Evolutionary conservation across 2,329 filamentous ascomycete species (phyloP).

Genomic region (Alternaria brassicicola): DNA sequence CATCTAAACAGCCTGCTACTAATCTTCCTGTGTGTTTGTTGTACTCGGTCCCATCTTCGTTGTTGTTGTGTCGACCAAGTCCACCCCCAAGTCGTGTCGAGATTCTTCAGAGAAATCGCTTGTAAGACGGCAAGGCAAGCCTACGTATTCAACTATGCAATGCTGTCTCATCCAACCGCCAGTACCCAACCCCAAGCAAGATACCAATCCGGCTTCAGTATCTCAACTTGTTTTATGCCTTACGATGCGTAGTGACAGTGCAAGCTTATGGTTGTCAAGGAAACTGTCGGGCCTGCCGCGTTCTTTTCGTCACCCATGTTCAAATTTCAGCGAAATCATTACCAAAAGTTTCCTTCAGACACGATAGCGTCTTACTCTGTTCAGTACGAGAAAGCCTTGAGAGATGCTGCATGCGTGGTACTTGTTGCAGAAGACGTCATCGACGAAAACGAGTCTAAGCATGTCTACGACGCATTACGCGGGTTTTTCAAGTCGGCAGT

Average conservation of each 20-base stretch:
- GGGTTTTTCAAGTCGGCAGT: constrained; percentile 12
- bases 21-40: not conserved
- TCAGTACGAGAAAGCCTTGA: constrained; percentile 25
- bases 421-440: constrained; percentile 25
- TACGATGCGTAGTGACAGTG: not conserved
- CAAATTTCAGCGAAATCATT: constrained; percentile 32
- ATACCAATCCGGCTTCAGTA: not conserved
- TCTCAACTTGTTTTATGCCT: constrained; percentile 1
- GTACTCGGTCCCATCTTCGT: too few species aligned
- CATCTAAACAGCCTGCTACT: not conserved
- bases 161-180: constrained; percentile 3
- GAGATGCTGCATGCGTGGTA: constrained; percentile 21
- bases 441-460: constrained; percentile 16
- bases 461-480: constrained; percentile 32
- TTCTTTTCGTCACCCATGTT: constrained; percentile 42
- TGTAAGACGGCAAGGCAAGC: not conserved
- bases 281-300: constrained; percentile 33
- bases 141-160: not conserved
- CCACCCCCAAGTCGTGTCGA: not conserved
- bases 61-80: not conserved
- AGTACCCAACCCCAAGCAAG: not conserved
- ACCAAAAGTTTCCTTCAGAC: constrained; percentile 30
- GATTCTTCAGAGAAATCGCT: not conserved
- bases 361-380: constrained; percentile 28
- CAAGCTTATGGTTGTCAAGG: not conserved